These are phyloP conservation scores for Jatropha multifida DNA, from an alignment of 441 rosid genomes.

Conservation along the genomic window DNA sequence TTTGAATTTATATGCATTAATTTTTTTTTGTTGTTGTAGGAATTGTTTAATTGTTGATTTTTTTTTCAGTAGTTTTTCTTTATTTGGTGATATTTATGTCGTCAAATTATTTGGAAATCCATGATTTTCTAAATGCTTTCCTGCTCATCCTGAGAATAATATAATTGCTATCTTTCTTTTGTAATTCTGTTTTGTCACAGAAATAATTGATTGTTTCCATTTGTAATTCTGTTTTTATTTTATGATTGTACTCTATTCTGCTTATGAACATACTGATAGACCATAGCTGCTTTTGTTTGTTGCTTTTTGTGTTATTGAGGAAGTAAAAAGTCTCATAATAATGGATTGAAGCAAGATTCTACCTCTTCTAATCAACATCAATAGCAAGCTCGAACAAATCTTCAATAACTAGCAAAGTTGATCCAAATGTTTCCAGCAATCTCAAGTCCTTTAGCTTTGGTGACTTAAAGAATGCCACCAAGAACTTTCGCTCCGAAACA, in stretches of 20 bases:
- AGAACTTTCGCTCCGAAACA: constrained; percentile 81
- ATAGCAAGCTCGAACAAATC: constrained; percentile 27
- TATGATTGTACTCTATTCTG: background rate
- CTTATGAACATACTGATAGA: background rate
- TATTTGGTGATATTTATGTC: background rate
- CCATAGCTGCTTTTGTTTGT: background rate
- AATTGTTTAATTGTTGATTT: background rate
- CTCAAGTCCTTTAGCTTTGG: constrained; percentile 58
- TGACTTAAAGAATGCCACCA: constrained; percentile 69
- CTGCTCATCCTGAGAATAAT: no score
- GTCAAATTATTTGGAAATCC: background rate
- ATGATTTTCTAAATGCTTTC: background rate
- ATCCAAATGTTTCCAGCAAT: constrained; percentile 37
- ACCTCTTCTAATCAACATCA: constrained; percentile 20
- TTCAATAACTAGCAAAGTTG: constrained; percentile 23
- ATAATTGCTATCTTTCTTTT: no score
- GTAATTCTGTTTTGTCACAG: no score
- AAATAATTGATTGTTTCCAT: no score
- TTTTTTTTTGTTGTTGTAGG: background rate
- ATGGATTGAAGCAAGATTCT: constrained; percentile 23
- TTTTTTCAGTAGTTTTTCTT: background rate
- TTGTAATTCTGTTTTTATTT: no score
- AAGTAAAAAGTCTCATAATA: constrained; percentile 22
- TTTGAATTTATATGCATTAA: background rate
- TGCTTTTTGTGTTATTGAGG: constrained; percentile 31